Conservation (phyloP, 2,329 filamentous ascomycete species). For the Microsporum canis region DNA sequence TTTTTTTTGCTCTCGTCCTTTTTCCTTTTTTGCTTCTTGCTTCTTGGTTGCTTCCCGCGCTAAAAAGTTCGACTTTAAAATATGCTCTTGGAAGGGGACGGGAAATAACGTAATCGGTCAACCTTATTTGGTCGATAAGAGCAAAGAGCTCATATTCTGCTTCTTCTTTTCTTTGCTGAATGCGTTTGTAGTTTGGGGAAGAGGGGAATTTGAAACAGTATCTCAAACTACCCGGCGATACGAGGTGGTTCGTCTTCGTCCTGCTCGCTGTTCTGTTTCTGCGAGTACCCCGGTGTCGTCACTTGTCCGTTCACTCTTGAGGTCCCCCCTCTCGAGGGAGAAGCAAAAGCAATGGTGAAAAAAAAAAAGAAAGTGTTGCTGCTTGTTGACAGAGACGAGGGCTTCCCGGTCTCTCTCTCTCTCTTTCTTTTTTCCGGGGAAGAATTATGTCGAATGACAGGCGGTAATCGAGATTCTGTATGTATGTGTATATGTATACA, state of each 20-base stretch:
- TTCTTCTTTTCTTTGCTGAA: no score
- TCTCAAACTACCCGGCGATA: neutral
- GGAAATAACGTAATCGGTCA: conserved; percentile 5
- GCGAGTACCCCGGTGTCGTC: neutral
- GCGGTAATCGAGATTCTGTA: neutral
- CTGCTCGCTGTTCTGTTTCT: neutral
- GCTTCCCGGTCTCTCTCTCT: neutral
- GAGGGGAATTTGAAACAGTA: neutral
- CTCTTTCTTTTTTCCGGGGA: neutral
- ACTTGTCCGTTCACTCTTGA: neutral
- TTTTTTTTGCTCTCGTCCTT: neutral
- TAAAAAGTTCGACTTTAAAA: conserved; percentile 1
- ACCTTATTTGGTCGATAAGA: neutral
- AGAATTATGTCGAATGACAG: neutral
- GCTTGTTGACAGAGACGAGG: neutral
- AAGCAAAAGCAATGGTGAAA: neutral
- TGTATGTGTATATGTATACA: neutral
- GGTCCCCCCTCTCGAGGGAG: neutral
- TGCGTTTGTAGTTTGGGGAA: neutral
- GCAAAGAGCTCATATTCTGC: neutral
- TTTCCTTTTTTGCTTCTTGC: neutral
- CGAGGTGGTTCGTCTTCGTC: neutral
- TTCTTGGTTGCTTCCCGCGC: neutral
- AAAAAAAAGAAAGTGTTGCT: neutral
- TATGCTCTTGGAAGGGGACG: neutral